Evolutionary conservation across 306 rosid genomes (phyloP), one percentile per base, ranked within the genome.

Genomic region (Cicer arietinum): DNA sequence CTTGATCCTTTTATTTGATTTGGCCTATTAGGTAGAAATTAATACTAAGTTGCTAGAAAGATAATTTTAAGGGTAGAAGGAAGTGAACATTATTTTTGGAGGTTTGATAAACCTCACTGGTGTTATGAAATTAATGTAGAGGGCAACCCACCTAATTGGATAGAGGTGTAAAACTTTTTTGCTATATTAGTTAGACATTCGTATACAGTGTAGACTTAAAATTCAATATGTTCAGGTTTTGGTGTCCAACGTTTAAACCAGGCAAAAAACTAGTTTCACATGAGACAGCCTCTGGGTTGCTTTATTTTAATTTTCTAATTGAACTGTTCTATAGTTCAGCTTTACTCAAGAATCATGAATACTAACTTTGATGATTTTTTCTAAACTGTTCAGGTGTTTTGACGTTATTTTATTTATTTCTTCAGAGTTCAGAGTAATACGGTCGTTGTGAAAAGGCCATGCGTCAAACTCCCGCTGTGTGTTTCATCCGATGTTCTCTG

Each of bases 321-420:
- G n/a, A 78, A 61, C 71, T 60, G 64, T 48, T 47, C 47, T 69
- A n/a, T 10, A 25, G 45, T 46, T 48, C 57, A 41, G 13, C 64
- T 60, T 22, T 39, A 40, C 56, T 25, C 74, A 58, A 57, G 44
- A 43, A 11, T 37, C 53, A 16, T 77, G 22, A 45, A 57, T n/a
- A 46, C 68, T 67, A 12, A 44, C 1, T 63, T 37, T 61, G 50
- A 66, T 10, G 59, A 35, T 35, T 53, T 30, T 57, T 56, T 1
- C 37, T 22, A 1, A 58, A n/a, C 48, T 22, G 30, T 25, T 18
- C 7, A 51, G 45, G 42, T 41, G 13, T 65, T 14, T 67, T 56
- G 42, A 43, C 48, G 7, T 22, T 47, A 7, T 76, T 65, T 22
- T 37, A 8, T 76, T 65, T 62, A 12, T 67, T 77, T 54, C 61